A percentile compares a stretch with the other conserved stretches of the same genome.
These are phyloP conservation scores for Microdochium trichocladiopsis DNA, from an alignment of 2,329 filamentous ascomycete species.

Conservation along the genomic window DNA sequence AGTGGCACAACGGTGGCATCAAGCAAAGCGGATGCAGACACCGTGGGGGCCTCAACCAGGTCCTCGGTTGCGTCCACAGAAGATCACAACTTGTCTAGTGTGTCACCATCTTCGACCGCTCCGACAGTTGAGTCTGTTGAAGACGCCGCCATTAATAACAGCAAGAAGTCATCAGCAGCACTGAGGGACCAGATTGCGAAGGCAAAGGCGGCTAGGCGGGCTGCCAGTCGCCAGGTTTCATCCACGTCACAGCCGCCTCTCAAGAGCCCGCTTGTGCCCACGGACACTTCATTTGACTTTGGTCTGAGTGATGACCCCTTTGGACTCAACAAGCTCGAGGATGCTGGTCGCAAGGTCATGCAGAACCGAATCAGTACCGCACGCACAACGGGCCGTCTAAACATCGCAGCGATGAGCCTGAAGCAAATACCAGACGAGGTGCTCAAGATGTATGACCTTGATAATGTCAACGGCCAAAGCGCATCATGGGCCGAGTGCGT, in stretches of 20 bases:
- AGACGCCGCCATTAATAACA: conserved; percentile 16
- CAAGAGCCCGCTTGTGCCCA: conserved; percentile 32
- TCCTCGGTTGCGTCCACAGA: conserved; percentile 30
- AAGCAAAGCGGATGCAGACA: conserved; percentile 17
- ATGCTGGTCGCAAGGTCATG: conserved; percentile 58
- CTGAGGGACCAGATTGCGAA: conserved; percentile 89
- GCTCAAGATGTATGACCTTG: conserved; percentile 82
- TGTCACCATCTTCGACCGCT: conserved; percentile 29
- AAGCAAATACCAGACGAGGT: conserved; percentile 77
- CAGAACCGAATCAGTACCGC: conserved; percentile 66
- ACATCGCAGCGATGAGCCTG: conserved; percentile 79
- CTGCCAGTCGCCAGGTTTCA: conserved; percentile 30
- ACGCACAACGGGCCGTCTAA: conserved; percentile 72
- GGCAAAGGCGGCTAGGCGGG: conserved; percentile 74
- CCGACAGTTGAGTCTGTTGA: conserved; percentile 27
- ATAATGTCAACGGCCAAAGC: conserved; percentile 54
- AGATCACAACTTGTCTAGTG: conserved; percentile 23
- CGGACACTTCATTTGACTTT: conserved; percentile 49
- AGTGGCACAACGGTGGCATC: conserved; percentile 15
- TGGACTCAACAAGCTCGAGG: conserved; percentile 54
- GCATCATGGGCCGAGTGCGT: conserved; percentile 87
- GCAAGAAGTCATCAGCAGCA: conserved; percentile 66
- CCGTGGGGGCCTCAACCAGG: conserved; percentile 30
- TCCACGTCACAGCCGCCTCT: conserved; percentile 8
- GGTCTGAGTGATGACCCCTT: conserved; percentile 61